Evolutionary conservation across 148 eudicot genomes (phyloP), one percentile per base, ranked within the genome.

Genomic region (Rhododendron henanense): DNA sequence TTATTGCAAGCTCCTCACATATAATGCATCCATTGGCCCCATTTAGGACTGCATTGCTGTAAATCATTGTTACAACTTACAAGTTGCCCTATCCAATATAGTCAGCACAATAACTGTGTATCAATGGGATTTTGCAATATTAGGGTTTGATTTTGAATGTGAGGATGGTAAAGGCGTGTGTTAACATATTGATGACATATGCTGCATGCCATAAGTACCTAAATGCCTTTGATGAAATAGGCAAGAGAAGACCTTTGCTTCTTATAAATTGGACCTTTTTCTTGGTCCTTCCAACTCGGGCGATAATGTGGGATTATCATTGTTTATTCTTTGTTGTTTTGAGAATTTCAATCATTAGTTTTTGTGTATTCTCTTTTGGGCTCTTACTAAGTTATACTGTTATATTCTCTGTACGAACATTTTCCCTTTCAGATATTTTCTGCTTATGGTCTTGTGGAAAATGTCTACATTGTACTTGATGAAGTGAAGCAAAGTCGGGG

Each of bases 401-500:
- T 65, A 9, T 85, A 63, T 61, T 10, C 65, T 55, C 44, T 48
- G 48, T 39, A 18, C 47, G 37, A 3, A 53, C 76, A 51, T 84
- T 78, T 19, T 48, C 47, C 25, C 53, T 87, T 57, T 61, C 91
- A 97, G 99, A 87, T 97, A 88, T 95, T 97, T 91, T 91, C 95
- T 45, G 87, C 94, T 53, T 97, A 88, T 86, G 99, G 98, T 82
- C 86, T 81, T 78, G 90, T 97, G 87, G 95, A 91, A 88, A 94
- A 91, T 75, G 85, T 97, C 85, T 94, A 89, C 90, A 55, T 97
- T 85, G 89, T 94, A 86, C 89, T 89, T 71, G 98, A 95, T 88
- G 95, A 95, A 37, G 76, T 83, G 74, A 92, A 84, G 90, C 92
- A 90, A 90, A 90, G 87, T 85, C 96, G 98, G 85, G 99, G 99